Base-by-base conservation (phyloP, 768 basidiomycete genomes). In the Lentinula edodes region DNA sequence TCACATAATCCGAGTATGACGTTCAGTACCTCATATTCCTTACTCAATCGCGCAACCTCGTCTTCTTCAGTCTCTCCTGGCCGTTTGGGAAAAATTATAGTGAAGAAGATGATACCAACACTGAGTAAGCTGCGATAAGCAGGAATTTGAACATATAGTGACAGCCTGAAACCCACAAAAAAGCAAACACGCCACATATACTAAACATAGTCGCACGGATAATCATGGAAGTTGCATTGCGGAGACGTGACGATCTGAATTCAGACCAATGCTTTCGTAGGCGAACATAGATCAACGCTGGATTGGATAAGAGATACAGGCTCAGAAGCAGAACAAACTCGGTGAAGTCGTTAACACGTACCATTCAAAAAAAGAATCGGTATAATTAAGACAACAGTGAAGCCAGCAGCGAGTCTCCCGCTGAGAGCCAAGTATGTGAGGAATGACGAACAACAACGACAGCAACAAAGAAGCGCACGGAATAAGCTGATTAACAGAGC, bases 201-300 rank as follows among this genome's bases (percentile, higher is more conserved):
- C 18, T 23, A 5, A 48, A 48, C 20, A 20, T 20, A 20, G 46
- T 48, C 46, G 46, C 46, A 0, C 46, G 46, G 23, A 48, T 48
- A 16, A 48, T 48, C 46, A 48, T 48, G 46, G 46, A 48, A 12
- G 46, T 48, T 18, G 46, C 20, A 48, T 48, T 48, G 7, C 46
- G 46, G 20, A 48, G 46, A 4, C 46, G 46, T 7, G 41, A 53
- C 2, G 38, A 34, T 53, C 41, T 32, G 16, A 57, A 57, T 28
- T 28, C 41, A 18, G 55, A 57, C 35, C 38, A 57, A 28, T 57
- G 55, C 28, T 57, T 57, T 38, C 55, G 55, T 10, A 57, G 41
- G 5, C 41, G n/a, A 39, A 28, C 23, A 57, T 57, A 57, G 7
- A 57, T 42, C n/a, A 57, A 15, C 36, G 12, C 55, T 57, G 55